Percentiles rank a stretch among this genome's conserved stretches.
Conservation (phyloP, 805 yeast genomes). For the Ogataea chonburiensis region DNA sequence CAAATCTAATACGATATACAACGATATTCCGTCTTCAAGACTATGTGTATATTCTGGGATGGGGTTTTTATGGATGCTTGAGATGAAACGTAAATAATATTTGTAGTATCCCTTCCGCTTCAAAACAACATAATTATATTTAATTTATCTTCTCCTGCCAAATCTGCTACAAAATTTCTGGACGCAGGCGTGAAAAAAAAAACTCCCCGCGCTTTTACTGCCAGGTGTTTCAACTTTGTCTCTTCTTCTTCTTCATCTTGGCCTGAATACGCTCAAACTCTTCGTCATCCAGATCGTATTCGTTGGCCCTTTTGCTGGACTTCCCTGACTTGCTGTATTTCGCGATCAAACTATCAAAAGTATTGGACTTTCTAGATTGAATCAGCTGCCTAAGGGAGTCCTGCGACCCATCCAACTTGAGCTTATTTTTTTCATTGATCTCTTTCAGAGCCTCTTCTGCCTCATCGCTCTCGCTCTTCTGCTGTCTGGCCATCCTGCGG, state of each 20-base stretch:
- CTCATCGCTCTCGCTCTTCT: constrained; percentile 64
- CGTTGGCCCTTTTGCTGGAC: constrained; percentile 22
- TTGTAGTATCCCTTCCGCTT: constrained; percentile 9
- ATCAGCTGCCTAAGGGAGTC: constrained; percentile 48
- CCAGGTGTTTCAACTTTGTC: constrained; percentile 10
- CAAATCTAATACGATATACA: background rate
- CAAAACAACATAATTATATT: constrained; percentile 12
- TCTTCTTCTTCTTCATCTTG: constrained; percentile 25
- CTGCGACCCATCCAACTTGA: constrained; percentile 32
- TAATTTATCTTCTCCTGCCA: constrained; percentile 12
- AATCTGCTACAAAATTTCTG: constrained; percentile 14
- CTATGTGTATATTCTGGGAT: no score
- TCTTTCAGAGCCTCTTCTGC: constrained; percentile 49
- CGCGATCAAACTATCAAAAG: constrained; percentile 46
- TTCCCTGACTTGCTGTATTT: constrained; percentile 43
- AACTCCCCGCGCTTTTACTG: constrained; percentile 1
- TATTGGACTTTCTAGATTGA: constrained; percentile 43
- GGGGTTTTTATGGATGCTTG: no score
- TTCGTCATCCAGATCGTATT: constrained; percentile 45
- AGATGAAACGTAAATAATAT: background rate
- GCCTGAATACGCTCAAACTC: constrained; percentile 49
- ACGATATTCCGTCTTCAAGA: background rate
- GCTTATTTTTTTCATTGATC: constrained; percentile 35
- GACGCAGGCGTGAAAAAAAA: constrained; percentile 5
- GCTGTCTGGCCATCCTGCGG: constrained; percentile 45